These are phyloP conservation scores for Paramecium caudatum DNA, from an alignment of 73 alveolate species.

Conservation along the genomic window DNA sequence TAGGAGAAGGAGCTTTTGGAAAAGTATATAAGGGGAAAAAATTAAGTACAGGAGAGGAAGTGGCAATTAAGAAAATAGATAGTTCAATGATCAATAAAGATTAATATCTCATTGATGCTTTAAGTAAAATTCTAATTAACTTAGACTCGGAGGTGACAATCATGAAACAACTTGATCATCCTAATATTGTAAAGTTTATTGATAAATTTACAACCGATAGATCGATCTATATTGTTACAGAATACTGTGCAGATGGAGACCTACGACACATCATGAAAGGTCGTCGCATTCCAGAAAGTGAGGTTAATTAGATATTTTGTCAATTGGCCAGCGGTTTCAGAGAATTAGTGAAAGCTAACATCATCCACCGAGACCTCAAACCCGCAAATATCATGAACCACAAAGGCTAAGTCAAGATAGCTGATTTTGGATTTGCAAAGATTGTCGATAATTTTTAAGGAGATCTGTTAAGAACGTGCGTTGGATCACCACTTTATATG, in stretches of 20 bases:
- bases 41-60: conserved; percentile 56
- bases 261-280: conserved; percentile 64
- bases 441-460: conserved; percentile 46
- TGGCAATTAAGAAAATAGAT: conserved; percentile 70
- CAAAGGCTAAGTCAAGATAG: conserved; percentile 55
- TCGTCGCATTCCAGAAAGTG: conserved; percentile 32
- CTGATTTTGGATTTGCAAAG: conserved; percentile 78
- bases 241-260: conserved; percentile 72
- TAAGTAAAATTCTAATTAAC: conserved; percentile 3
- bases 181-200: conserved; percentile 63
- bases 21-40: conserved; percentile 73
- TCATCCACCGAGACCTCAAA: conserved; percentile 70
- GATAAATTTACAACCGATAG: conserved; percentile 59
- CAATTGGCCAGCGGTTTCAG: conserved; percentile 62
- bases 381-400: conserved; percentile 67
- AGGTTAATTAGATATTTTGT: conserved; percentile 54
- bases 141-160: conserved; percentile 64
- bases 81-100: conserved; percentile 50
- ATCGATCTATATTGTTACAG: conserved; percentile 63
- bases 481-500: conserved; percentile 76
- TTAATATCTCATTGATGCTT: conserved; percentile 43
- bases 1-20: conserved; percentile 78
- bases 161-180: conserved; percentile 55
- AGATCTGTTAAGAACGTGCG: conserved; percentile 53
- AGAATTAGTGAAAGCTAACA: conserved; percentile 45